Conservation (phyloP, 108 stramenopile species). For the Stephanodiscus minutulus region DNA sequence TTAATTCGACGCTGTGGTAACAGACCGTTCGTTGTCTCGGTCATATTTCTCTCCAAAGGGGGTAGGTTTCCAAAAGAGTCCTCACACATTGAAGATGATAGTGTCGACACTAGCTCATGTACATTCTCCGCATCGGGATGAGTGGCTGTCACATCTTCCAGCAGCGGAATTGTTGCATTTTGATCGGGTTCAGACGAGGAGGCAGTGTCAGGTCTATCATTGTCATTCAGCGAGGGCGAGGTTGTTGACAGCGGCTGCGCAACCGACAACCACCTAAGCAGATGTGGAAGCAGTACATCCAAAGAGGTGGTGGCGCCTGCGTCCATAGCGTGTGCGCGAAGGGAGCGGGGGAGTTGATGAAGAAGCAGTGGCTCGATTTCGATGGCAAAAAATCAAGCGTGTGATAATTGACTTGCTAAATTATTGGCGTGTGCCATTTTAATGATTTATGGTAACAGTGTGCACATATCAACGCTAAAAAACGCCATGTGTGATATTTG, state of each 20-base stretch:
- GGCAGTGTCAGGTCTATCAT: not conserved
- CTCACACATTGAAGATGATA: slow-evolving; percentile 60
- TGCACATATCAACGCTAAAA: too few species aligned
- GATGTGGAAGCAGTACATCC: slow-evolving; percentile 61
- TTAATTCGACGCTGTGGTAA: not conserved
- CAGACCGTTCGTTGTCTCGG: slow-evolving; percentile 22
- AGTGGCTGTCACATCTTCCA: slow-evolving; percentile 76
- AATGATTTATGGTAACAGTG: too few species aligned
- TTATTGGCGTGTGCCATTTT: too few species aligned
- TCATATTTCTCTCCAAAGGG: too few species aligned
- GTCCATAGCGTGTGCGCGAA: too few species aligned
- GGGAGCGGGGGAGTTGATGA: too few species aligned
- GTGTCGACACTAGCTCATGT: slow-evolving; percentile 59
- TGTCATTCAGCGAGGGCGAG: slow-evolving; percentile 7
- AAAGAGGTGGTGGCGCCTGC: not conserved
- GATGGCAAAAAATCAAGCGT: too few species aligned
- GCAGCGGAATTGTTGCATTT: slow-evolving; percentile 52
- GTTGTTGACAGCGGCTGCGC: slow-evolving; percentile 53
- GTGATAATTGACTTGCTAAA: too few species aligned
- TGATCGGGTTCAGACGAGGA: slow-evolving; percentile 18
- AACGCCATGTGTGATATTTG: too few species aligned
- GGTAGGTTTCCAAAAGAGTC: slow-evolving; percentile 47
- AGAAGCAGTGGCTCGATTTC: too few species aligned
- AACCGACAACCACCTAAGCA: slow-evolving; percentile 59
- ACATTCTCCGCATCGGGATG: slow-evolving; percentile 72